Conservation (phyloP, 192 early-diverging fungal genomes). For the Spinellus fusiger region DNA sequence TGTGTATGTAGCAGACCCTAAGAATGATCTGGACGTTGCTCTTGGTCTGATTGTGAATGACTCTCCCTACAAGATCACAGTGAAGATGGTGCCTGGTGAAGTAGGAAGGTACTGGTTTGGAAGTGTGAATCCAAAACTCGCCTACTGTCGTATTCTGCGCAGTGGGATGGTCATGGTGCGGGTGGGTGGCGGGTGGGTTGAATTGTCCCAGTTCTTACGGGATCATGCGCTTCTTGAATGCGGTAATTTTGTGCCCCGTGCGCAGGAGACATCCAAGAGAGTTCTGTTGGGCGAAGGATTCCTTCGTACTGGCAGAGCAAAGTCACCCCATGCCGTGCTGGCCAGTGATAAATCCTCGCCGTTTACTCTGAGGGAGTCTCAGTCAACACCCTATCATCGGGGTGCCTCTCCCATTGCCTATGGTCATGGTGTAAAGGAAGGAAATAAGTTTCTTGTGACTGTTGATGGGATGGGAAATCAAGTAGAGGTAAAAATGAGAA, state of each 20-base stretch:
- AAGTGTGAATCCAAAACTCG: slow-evolving; percentile 53
- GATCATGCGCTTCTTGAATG: slow-evolving; percentile 25
- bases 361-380: slow-evolving; percentile 4
- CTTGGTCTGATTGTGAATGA: slow-evolving; percentile 55
- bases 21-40: slow-evolving; percentile 52
- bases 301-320: not conserved
- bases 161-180: slow-evolving; percentile 63
- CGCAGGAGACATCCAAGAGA: not conserved
- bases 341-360: not conserved
- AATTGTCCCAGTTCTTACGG: slow-evolving; percentile 43
- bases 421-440: slow-evolving; percentile 26
- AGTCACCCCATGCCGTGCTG: not conserved
- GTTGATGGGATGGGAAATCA: slow-evolving; percentile 27
- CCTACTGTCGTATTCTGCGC: slow-evolving; percentile 56
- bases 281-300: not conserved
- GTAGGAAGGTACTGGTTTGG: slow-evolving; percentile 63
- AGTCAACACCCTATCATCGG: slow-evolving; percentile 17
- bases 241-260: slow-evolving; percentile 11
- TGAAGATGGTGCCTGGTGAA: slow-evolving; percentile 46
- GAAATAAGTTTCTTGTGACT: slow-evolving; percentile 29
- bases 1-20: slow-evolving; percentile 44
- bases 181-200: slow-evolving; percentile 61
- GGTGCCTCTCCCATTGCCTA: not conserved
- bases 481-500: slow-evolving; percentile 30
- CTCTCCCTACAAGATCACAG: slow-evolving; percentile 43